Conservation (phyloP, 2,329 filamentous ascomycete genomes). For the Paraphaeosphaeria sporulosa region DNA sequence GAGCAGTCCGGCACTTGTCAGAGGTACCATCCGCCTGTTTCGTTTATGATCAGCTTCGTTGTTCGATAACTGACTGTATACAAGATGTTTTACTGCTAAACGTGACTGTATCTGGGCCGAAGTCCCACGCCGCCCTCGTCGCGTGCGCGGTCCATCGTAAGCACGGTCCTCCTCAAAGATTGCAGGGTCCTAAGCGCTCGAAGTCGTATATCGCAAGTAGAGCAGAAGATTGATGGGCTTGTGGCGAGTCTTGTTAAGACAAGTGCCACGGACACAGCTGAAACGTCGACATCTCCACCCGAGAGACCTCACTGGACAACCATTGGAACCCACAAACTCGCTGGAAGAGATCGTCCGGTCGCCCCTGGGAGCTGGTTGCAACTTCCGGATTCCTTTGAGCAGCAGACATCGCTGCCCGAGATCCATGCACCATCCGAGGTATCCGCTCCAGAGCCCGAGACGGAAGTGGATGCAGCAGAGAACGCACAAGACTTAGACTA, state of each 20-base stretch:
- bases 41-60: background rate
- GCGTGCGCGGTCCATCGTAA: conserved; percentile 43
- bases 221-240: conserved; percentile 46
- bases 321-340: background rate
- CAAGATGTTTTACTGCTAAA: conserved; percentile 35
- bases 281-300: background rate
- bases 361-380: conserved; percentile 40
- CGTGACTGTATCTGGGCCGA: conserved; percentile 45
- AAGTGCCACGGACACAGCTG: conserved; percentile 5
- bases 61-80: background rate
- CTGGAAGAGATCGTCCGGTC: conserved; percentile 9
- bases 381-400: conserved; percentile 34
- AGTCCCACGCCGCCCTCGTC: conserved; percentile 34
- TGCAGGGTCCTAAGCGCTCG: background rate
- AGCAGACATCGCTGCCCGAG: conserved; percentile 9
- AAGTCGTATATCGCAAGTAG: conserved; percentile 47
- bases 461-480: conserved; percentile 25
- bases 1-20: conserved; percentile 37
- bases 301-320: background rate
- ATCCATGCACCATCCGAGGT: background rate
- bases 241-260: conserved; percentile 39
- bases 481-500: conserved; percentile 27
- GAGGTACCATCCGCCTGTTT: conserved; percentile 26
- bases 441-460: conserved; percentile 7
- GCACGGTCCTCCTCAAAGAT: conserved; percentile 14